Conservation (phyloP, 768 basidiomycete genomes). For the Leccinum uliginosum region DNA sequence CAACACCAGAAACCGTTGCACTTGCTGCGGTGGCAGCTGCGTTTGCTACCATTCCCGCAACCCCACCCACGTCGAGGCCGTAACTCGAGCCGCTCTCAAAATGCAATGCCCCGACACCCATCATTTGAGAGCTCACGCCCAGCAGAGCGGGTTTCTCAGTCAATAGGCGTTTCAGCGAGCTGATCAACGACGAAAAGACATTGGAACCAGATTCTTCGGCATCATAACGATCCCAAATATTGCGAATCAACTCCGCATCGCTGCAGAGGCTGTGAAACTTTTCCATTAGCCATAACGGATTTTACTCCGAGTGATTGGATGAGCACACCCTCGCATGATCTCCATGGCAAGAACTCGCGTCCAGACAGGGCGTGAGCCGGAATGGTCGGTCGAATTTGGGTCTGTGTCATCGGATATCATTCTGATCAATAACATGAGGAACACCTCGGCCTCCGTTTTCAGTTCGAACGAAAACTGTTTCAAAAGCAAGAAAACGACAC, state of each 20-base stretch:
- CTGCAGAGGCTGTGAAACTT: constrained; percentile 56
- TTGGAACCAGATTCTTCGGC: constrained; percentile 56
- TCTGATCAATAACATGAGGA: constrained; percentile 68
- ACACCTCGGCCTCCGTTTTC: constrained; percentile 79
- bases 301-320: background rate
- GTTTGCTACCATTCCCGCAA: constrained; percentile 80
- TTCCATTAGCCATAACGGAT: constrained; percentile 1
- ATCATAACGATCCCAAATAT: constrained; percentile 78
- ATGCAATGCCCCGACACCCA: constrained; percentile 63
- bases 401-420: constrained; percentile 55
- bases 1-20: constrained; percentile 79
- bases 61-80: constrained; percentile 57
- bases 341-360: constrained; percentile 91
- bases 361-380: constrained; percentile 61
- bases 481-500: constrained; percentile 89
- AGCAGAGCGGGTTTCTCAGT: constrained; percentile 86
- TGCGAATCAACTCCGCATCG: constrained; percentile 73
- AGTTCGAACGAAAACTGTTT: constrained; percentile 87
- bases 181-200: constrained; percentile 73
- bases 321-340: constrained; percentile 73
- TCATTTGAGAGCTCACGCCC: constrained; percentile 76
- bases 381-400: constrained; percentile 25
- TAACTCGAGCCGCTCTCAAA: constrained; percentile 34
- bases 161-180: constrained; percentile 78
- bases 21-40: constrained; percentile 80